Base-by-base conservation (phyloP, 1,139 yeast species). In the Taphrina wiesneri region DNA sequence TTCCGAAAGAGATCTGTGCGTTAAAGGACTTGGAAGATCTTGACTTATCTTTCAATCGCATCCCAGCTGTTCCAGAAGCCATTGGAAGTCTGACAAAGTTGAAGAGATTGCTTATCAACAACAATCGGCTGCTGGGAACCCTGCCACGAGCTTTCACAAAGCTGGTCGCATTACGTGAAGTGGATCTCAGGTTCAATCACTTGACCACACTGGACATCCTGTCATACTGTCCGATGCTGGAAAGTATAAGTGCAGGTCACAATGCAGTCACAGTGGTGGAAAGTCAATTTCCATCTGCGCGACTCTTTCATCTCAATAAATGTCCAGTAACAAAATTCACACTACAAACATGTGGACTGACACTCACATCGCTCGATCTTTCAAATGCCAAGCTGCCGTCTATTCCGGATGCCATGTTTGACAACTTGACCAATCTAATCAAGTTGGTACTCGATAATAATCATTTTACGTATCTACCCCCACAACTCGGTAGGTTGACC, bases 241-340 rank as follows among this genome's bases (percentile, higher is more conserved):
- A 90, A 73, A 87, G 86, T 19, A 79, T 90, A 30, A 86, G 86
- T 71, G 85, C 91, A 9, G 83, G 95, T 0, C 90, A 90, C 74
- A 92, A 93, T 74, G 82, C 83, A 67, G 86, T 92, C 21, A 85
- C 95, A 0, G 83, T 85, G 17, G 87, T 90, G 74, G 83, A 84
- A 67, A 88, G 86, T 72, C 78, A 81, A 63, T 81, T 88, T 74
- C 83, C 83, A 45, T 82, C 82, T 62, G 78, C 90, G 70, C 82
- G 88, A 70, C 78, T 81, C 6, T 71, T 82, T 69, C 81, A 83
- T 74, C 75, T 85, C 70, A 89, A 86, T 74, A 82, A 87, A 73
- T 91, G 90, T 73, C 97, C 97, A 11, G 84, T 91, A 59, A 90
- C 96, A 1, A 86, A 87, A 70, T 82, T 89, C 69, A 83, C 83